phyloP scores from a whole-genome alignment of 2,329 filamentous ascomycete genomes.

The Ustulina deusta region DNA sequence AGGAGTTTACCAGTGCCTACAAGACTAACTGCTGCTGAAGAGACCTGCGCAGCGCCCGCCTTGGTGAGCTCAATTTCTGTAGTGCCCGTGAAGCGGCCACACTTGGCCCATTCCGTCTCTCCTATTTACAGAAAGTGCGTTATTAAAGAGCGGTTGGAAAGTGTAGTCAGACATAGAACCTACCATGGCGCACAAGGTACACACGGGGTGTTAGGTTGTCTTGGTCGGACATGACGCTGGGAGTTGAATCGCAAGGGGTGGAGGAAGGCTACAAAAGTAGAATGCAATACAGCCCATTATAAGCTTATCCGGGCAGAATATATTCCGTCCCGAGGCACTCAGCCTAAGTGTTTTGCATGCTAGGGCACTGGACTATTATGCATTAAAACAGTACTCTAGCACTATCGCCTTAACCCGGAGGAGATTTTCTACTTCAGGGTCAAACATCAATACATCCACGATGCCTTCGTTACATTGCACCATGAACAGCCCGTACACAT shows the following conservation, averaged over 20 bases:
- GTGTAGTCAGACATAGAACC: not conserved
- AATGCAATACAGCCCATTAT: not conserved
- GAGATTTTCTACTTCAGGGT: not conserved
- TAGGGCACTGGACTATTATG: too few species aligned
- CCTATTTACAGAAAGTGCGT: slow-evolving; percentile 44
- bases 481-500: not conserved
- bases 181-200: slow-evolving; percentile 5
- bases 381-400: too few species aligned
- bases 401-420: too few species aligned
- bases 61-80: slow-evolving; percentile 57
- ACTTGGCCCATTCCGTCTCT: slow-evolving; percentile 62
- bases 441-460: not conserved
- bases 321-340: slow-evolving; percentile 5
- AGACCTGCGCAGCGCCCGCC: slow-evolving; percentile 58
- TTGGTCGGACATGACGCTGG: not conserved
- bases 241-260: slow-evolving; percentile 1
- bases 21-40: slow-evolving; percentile 54
- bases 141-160: not conserved
- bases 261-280: slow-evolving; percentile 6
- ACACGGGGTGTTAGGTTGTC: not conserved
- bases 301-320: slow-evolving; percentile 3
- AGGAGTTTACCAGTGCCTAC: slow-evolving; percentile 62
- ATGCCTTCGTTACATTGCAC: slow-evolving; percentile 5
- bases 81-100: slow-evolving; percentile 59
- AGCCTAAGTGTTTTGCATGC: not conserved